A percentile compares a stretch with the other conserved stretches of the same genome.
phyloP scores from a whole-genome alignment of 73 alveolate species.

The Paramecium octaurelia region DNA sequence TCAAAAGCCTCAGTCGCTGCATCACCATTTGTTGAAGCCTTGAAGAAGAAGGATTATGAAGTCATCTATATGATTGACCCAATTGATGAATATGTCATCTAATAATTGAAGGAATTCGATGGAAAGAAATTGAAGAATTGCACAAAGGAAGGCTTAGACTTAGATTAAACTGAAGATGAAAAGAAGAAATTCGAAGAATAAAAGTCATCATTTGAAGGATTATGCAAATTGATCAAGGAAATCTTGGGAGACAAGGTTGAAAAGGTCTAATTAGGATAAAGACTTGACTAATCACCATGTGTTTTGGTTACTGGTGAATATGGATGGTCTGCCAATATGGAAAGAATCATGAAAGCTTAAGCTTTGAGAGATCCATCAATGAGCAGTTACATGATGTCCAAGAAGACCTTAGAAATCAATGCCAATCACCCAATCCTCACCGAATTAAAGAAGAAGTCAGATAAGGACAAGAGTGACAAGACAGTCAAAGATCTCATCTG shows the following conservation, averaged over 20 bases:
- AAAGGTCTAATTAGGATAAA: constrained; percentile 95
- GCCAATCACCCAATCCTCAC: constrained; percentile 92
- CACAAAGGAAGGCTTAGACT: constrained; percentile 98
- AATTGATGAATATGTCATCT: constrained; percentile 99
- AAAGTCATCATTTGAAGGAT: constrained; percentile 98
- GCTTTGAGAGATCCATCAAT: constrained; percentile 99
- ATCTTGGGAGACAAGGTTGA: constrained; percentile 99
- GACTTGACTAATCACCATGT: constrained; percentile 99
- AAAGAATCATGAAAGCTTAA: constrained; percentile 99
- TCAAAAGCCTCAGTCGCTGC: constrained; percentile 95
- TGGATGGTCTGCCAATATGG: constrained; percentile 99
- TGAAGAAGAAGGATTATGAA: constrained; percentile 98
- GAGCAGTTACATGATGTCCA: constrained; percentile 98
- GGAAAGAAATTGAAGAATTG: constrained; percentile 96
- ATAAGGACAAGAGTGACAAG: constrained; percentile 95
- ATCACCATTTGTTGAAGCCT: constrained; percentile 99
- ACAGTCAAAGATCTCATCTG: constrained; percentile 98
- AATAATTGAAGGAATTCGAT: constrained; percentile 98
- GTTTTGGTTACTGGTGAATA: constrained; percentile 98
- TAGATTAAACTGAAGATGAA: constrained; percentile 95
- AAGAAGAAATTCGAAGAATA: constrained; percentile 97
- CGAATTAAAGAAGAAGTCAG: constrained; percentile 96
- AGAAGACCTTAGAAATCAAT: constrained; percentile 98
- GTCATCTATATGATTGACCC: constrained; percentile 99
- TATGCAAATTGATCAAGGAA: constrained; percentile 97